phyloP scores from a whole-genome alignment of 305 asterid species.

The Caryopteris hybrid region DNA sequence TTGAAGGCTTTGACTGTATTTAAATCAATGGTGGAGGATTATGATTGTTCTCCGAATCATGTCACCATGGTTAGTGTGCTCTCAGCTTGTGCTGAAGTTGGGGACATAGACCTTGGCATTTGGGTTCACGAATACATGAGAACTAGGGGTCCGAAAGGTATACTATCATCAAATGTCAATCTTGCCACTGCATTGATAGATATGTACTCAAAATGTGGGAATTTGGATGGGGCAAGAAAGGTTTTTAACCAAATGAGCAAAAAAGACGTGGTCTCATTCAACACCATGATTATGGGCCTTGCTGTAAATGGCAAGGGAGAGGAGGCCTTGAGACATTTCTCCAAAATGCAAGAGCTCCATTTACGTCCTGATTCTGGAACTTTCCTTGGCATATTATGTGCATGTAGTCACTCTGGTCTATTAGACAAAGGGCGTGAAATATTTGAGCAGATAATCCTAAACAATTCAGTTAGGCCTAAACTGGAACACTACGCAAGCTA shows the following conservation, averaged over 20 bases:
- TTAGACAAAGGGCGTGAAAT: conserved; percentile 48
- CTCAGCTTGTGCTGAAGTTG: conserved; percentile 74
- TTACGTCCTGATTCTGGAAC: conserved; percentile 46
- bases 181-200: conserved; percentile 73
- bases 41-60: conserved; percentile 56
- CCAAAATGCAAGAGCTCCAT: conserved; percentile 33
- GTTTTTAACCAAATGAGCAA: conserved; percentile 34
- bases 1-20: conserved; percentile 52
- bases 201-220: conserved; percentile 75
- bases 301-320: conserved; percentile 61
- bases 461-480: conserved; percentile 29
- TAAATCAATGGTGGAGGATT: conserved; percentile 39
- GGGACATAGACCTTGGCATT: conserved; percentile 56
- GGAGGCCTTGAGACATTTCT: conserved; percentile 49
- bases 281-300: conserved; percentile 75
- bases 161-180: conserved; percentile 45
- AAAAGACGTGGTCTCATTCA: conserved; percentile 60
- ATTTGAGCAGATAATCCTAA: conserved; percentile 33
- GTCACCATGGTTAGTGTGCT: conserved; percentile 74
- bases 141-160: conserved; percentile 33
- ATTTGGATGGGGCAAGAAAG: conserved; percentile 40
- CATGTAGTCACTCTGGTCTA: conserved; percentile 64
- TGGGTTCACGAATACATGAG: conserved; percentile 61
- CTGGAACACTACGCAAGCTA: conserved; percentile 72
- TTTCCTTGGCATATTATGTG: conserved; percentile 45